phyloP scores from a whole-genome alignment of 257 asterid genomes.

The Penstemon barbatus region DNA sequence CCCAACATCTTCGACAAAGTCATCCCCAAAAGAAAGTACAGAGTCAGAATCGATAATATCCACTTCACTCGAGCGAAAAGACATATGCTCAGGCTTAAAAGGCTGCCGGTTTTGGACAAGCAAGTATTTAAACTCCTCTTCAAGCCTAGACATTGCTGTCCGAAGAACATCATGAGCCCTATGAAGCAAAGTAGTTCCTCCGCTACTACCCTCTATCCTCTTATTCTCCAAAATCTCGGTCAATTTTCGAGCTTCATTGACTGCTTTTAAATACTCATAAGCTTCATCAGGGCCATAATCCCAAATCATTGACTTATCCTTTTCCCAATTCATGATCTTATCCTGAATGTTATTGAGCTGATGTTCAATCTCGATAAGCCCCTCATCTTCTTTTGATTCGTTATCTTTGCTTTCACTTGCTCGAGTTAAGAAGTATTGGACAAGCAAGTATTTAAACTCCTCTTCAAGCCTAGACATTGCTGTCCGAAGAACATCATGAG shows the following conservation, averaged over 20 bases:
- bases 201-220: constrained; percentile 31
- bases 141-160: constrained; percentile 83
- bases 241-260: constrained; percentile 63
- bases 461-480: constrained; percentile 91
- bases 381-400: constrained; percentile 35
- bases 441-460: constrained; percentile 78
- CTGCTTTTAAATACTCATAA: constrained; percentile 63
- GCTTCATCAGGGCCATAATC: constrained; percentile 78
- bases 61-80: constrained; percentile 85
- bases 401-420: constrained; percentile 30
- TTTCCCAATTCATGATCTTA: constrained; percentile 76
- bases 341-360: constrained; percentile 56
- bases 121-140: constrained; percentile 83
- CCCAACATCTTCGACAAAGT: constrained; percentile 62
- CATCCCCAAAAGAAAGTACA: constrained; percentile 75
- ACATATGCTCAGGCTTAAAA: constrained; percentile 82
- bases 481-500: constrained; percentile 73
- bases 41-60: constrained; percentile 66
- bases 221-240: constrained; percentile 55
- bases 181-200: constrained; percentile 42
- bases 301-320: constrained; percentile 68
- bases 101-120: constrained; percentile 77
- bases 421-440: constrained; percentile 57
- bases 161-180: constrained; percentile 73
- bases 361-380: constrained; percentile 50